Base-by-base conservation (phyloP, 2,329 filamentous ascomycete species). In the Beauveria sp. region DNA sequence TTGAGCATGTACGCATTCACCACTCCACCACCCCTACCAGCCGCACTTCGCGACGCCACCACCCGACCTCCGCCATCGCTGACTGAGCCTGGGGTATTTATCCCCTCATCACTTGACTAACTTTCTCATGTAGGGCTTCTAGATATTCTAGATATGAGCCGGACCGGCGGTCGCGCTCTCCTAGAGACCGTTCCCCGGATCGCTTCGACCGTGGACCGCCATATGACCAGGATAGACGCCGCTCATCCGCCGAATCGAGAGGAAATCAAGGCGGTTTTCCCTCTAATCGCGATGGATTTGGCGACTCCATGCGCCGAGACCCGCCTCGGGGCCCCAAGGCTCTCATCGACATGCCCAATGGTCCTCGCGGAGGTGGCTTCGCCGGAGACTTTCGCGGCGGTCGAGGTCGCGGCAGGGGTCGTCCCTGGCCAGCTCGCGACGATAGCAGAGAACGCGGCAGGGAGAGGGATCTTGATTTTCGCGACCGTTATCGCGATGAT, bases 321-420 rank as follows among this genome's bases (percentile, higher is more conserved):
- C 87, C 90, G 2, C 92, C 92, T 3, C 83, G 91, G 61, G 92
- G 90, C 0, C 91, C 92, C 12, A 91, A 92, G 72, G 90, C 89
- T 4, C 77, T 92, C 61, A 82, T 89, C 63, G 90, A 93, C 63
- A 76, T 84, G 34, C 82, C 84, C n/a, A 84, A 81, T 64, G 86
- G 85, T 34, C 87, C 86, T 16, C 82, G 89, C 48, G 81, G 34
- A 37, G 34, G 86, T 61, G 85, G 84, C 9, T 90, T 87, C 69
- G 77, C 77, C 3, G 80, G 84, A 26, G 89, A 91, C 57, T 87
- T 86, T 66, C 79, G 84, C 64, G 79, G 79, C 61, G 79, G 79
- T 61, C 70, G 75, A 14, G 75, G 76, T 6, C 84, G 79, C 67
- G 85, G 79, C 63, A 82, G 80, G 72, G 85, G 75, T 66, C 83